A percentile compares a stretch with the other conserved stretches of the same genome.
These are phyloP conservation scores for Citrus mangshanensis DNA, from an alignment of 345 rosid genomes.

Conservation along the genomic window DNA sequence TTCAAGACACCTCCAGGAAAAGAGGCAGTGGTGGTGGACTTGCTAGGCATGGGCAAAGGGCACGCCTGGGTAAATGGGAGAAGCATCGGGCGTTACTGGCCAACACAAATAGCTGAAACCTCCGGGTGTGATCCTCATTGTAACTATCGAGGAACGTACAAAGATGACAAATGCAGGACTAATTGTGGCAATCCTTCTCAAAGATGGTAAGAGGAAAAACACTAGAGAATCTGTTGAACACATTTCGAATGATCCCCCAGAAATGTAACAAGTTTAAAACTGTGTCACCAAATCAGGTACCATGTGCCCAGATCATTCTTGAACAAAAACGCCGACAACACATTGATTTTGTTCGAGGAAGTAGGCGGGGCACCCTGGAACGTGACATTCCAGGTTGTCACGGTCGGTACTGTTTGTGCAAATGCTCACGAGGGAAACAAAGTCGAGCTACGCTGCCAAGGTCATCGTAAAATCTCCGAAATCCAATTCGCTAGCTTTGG, in stretches of 20 bases:
- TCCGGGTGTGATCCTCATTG: conserved; percentile 30
- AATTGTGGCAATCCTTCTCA: conserved; percentile 48
- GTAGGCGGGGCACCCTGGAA: conserved; percentile 33
- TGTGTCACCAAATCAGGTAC: conserved; percentile 23
- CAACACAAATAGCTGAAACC: conserved; percentile 7
- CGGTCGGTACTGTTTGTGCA: conserved; percentile 30
- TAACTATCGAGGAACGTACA: conserved; percentile 34
- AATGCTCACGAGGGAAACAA: conserved; percentile 23
- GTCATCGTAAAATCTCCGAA: conserved; percentile 13
- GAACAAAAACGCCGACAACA: conserved; percentile 2
- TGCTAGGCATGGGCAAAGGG: conserved; percentile 49
- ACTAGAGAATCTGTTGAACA: not conserved
- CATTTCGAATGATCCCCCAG: not conserved
- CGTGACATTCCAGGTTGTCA: conserved; percentile 28
- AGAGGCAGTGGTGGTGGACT: conserved; percentile 40
- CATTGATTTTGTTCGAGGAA: conserved; percentile 43
- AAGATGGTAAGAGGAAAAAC: conserved; percentile 24
- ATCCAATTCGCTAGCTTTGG: conserved; percentile 51
- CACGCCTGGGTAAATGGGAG: conserved; percentile 50
- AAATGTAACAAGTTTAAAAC: not conserved
- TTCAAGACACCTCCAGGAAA: conserved; percentile 36
- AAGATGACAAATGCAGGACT: conserved; percentile 19
- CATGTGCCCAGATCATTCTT: conserved; percentile 41
- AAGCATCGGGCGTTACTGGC: conserved; percentile 51
- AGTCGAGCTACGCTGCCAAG: conserved; percentile 34